Percentiles rank a stretch among this genome's conserved stretches.
phyloP scores from a whole-genome alignment of 805 yeast genomes.

The Yamadazyma takamatsuzukensis region DNA sequence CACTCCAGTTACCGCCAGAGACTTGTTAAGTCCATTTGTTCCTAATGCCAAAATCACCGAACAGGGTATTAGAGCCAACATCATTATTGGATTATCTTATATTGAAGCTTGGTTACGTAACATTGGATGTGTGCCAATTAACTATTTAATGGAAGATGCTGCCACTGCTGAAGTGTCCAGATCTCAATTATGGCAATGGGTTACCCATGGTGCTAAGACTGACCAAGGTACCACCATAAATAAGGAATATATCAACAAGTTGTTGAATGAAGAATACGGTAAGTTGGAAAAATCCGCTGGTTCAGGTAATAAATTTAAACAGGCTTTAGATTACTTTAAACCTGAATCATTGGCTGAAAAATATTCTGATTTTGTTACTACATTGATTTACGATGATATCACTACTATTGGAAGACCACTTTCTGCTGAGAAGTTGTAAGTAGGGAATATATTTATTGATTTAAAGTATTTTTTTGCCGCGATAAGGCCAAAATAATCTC shows the following conservation, averaged over 20 bases:
- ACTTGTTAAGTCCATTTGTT: conserved; percentile 62
- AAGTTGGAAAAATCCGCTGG: conserved; percentile 47
- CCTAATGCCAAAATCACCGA: conserved; percentile 62
- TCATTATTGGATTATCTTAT: conserved; percentile 72
- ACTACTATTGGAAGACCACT: conserved; percentile 49
- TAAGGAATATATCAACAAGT: conserved; percentile 52
- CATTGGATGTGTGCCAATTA: conserved; percentile 81
- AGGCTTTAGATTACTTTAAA: conserved; percentile 67
- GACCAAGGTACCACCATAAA: conserved; percentile 59
- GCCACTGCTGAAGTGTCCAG: conserved; percentile 87
- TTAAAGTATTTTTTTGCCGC: conserved; percentile 1
- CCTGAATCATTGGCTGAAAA: conserved; percentile 71
- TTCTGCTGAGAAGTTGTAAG: conserved; percentile 39
- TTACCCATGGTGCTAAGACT: conserved; percentile 60
- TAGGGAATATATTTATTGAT: neutral
- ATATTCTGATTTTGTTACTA: conserved; percentile 75
- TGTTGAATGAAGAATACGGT: conserved; percentile 60
- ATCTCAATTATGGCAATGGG: conserved; percentile 82
- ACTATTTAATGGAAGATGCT: conserved; percentile 85
- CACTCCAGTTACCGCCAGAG: conserved; percentile 55
- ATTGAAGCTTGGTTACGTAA: conserved; percentile 87
- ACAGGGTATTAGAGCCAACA: conserved; percentile 66
- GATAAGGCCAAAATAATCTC: neutral
- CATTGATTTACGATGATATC: conserved; percentile 70
- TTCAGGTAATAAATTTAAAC: conserved; percentile 60